These are phyloP conservation scores for Pleurozium schreberi DNA, from an alignment of 225 moss, liverwort and hornwort genomes.

Conservation along the genomic window DNA sequence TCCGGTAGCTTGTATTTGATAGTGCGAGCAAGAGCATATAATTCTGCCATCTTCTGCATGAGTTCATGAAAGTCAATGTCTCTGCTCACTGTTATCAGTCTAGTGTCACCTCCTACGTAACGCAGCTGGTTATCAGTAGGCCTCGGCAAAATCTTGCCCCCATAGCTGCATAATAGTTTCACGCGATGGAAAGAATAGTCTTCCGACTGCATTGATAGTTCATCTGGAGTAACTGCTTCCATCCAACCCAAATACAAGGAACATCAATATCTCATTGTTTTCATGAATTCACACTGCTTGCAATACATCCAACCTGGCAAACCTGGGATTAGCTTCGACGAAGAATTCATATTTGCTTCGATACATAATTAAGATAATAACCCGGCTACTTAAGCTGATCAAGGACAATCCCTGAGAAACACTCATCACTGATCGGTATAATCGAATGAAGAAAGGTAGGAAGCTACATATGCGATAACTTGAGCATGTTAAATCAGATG, in stretches of 20 bases:
- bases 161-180: constrained; percentile 95
- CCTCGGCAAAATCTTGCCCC: constrained; percentile 87
- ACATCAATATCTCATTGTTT: neutral
- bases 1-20: constrained; percentile 88
- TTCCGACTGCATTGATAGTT: constrained; percentile 67
- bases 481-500: neutral
- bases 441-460: neutral
- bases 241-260: neutral
- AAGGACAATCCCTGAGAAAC: neutral
- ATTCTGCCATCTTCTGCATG: constrained; percentile 59
- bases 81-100: constrained; percentile 67
- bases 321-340: neutral
- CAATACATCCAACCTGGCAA: neutral
- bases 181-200: constrained; percentile 65
- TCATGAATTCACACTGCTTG: neutral
- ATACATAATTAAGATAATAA: neutral
- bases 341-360: neutral
- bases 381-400: neutral
- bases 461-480: neutral
- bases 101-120: constrained; percentile 93
- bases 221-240: constrained; percentile 42
- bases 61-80: constrained; percentile 69
- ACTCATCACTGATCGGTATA: neutral
- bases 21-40: constrained; percentile 38
- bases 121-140: constrained; percentile 78